phyloP scores from a whole-genome alignment of 2,329 filamentous ascomycete genomes.

The Clarireedia hainanense region DNA sequence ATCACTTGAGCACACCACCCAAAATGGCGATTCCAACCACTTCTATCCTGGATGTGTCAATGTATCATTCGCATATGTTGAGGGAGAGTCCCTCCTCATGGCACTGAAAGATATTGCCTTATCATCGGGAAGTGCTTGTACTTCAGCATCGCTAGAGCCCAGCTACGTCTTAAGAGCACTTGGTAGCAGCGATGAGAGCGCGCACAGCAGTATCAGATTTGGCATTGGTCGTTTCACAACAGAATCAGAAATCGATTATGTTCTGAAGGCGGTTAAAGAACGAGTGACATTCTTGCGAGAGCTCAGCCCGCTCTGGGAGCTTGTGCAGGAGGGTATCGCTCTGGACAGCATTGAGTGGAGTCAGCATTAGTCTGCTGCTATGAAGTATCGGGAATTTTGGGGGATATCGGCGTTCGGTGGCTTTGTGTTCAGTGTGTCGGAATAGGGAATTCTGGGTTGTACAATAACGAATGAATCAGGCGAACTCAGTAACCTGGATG shows the following conservation, averaged over 20 bases:
- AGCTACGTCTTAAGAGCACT: constrained; percentile 92
- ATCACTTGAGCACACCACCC: constrained; percentile 80
- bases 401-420: constrained; percentile 1
- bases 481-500: not conserved
- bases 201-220: constrained; percentile 95
- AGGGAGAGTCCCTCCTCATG: constrained; percentile 97
- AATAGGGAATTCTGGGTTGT: constrained; percentile 1
- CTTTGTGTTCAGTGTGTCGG: not conserved
- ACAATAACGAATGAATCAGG: constrained; percentile 1
- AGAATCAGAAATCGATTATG: constrained; percentile 92
- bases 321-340: constrained; percentile 95
- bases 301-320: constrained; percentile 91
- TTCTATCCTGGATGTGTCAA: constrained; percentile 98
- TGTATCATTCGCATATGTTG: constrained; percentile 96
- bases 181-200: constrained; percentile 93
- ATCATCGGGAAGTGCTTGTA: constrained; percentile 94
- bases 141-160: constrained; percentile 90
- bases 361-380: constrained; percentile 58
- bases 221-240: constrained; percentile 97
- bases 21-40: constrained; percentile 75
- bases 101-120: constrained; percentile 95
- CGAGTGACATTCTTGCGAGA: constrained; percentile 89
- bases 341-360: constrained; percentile 97
- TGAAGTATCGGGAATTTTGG: not conserved
- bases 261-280: constrained; percentile 86